Percentiles rank a stretch among this genome's conserved stretches.
Conservation (phyloP, 306 rosid genomes). For the Pterocarpus macrocarpus region DNA sequence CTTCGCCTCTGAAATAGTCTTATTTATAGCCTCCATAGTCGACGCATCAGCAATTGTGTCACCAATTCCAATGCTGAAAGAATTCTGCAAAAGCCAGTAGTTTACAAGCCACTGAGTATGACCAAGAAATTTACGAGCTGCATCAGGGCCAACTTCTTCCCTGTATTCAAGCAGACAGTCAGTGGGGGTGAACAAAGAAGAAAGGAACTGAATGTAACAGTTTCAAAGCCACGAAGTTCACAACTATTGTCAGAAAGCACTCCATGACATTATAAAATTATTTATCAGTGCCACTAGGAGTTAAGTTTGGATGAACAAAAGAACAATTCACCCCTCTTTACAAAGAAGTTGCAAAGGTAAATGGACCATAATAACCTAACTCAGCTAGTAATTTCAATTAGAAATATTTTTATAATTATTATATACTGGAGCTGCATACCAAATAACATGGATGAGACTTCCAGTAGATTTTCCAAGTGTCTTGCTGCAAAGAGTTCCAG, state of each 20-base stretch:
- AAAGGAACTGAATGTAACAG: conserved; percentile 27
- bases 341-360: not conserved
- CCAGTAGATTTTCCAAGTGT: conserved; percentile 91
- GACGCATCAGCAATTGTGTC: conserved; percentile 98
- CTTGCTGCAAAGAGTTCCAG: conserved; percentile 97
- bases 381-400: no score
- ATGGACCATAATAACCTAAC: not conserved
- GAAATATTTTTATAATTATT: not conserved
- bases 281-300: no score
- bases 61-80: conserved; percentile 96
- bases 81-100: conserved; percentile 97
- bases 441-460: conserved; percentile 97
- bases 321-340: not conserved
- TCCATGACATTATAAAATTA: no score
- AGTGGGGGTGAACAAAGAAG: conserved; percentile 10
- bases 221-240: not conserved
- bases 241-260: no score
- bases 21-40: conserved; percentile 92
- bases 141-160: conserved; percentile 99
- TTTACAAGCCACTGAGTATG: conserved; percentile 99
- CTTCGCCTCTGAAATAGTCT: conserved; percentile 86
- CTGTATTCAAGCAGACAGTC: conserved; percentile 56
- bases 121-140: conserved; percentile 97
- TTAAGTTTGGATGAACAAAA: no score
- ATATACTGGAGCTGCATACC: conserved; percentile 60